These are phyloP conservation scores for Talaromyces thailandensis DNA, from an alignment of 495 filamentous ascomycete genomes.

Conservation along the genomic window DNA sequence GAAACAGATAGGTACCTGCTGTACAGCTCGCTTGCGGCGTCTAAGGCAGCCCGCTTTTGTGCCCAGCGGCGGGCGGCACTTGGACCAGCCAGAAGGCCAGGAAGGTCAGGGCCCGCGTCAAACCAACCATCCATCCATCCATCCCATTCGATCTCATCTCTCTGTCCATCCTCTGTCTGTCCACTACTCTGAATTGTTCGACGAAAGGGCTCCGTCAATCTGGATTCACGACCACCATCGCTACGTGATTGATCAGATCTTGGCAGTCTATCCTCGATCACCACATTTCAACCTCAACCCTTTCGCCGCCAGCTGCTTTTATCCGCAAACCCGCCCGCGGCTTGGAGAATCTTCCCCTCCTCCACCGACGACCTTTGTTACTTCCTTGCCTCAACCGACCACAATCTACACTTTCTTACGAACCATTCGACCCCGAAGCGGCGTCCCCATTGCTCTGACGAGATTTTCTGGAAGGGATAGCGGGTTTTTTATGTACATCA, in stretches of 20 bases:
- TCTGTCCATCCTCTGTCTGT: neutral
- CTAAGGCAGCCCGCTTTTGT: slow-evolving; percentile 29
- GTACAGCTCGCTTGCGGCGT: slow-evolving; percentile 21
- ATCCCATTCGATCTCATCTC: neutral
- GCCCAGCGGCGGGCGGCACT: slow-evolving; percentile 23
- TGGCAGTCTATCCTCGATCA: neutral
- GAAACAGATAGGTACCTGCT: too few species aligned
- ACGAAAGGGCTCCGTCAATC: slow-evolving; percentile 20
- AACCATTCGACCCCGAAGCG: neutral
- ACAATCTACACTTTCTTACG: neutral
- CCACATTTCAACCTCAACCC: neutral
- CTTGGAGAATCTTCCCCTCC: slow-evolving; percentile 15
- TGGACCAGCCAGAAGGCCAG: slow-evolving; percentile 35
- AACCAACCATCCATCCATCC: slow-evolving; percentile 12
- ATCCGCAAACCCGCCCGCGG: slow-evolving; percentile 7
- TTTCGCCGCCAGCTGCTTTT: neutral
- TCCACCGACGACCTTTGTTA: slow-evolving; percentile 9
- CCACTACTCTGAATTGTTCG: slow-evolving; percentile 17
- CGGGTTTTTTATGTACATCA: neutral
- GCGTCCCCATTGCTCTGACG: neutral
- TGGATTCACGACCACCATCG: neutral
- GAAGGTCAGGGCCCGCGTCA: slow-evolving; percentile 15
- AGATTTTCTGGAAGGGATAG: neutral
- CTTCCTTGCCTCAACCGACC: neutral
- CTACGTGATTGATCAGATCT: neutral